A percentile compares a stretch with the other conserved stretches of the same genome.
phyloP scores from a whole-genome alignment of 495 filamentous ascomycete species.

The Aspergillus asperescens region DNA sequence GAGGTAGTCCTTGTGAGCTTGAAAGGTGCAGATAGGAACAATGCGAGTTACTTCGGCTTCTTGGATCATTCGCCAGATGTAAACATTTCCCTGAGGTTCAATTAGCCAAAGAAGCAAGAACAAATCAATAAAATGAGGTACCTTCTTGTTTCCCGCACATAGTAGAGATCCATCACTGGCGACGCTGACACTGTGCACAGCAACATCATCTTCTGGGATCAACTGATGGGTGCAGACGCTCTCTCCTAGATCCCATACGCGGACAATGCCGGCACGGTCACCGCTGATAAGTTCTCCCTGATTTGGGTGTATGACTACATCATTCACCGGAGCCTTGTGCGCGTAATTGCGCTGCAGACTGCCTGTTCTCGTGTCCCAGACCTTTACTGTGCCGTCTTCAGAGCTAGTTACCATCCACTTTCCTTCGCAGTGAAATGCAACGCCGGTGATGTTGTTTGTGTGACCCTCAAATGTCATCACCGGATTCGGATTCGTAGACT shows the following conservation, averaged over 20 bases:
- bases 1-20: slow-evolving; percentile 88
- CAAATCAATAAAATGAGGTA: slow-evolving; percentile 29
- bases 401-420: slow-evolving; percentile 99
- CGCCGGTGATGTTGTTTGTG: slow-evolving; percentile 89
- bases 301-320: slow-evolving; percentile 93
- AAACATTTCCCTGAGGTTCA: slow-evolving; percentile 75
- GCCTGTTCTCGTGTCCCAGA: slow-evolving; percentile 92
- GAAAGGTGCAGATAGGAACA: slow-evolving; percentile 85
- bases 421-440: slow-evolving; percentile 95
- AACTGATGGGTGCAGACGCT: slow-evolving; percentile 96
- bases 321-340: slow-evolving; percentile 83
- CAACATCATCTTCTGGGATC: slow-evolving; percentile 91
- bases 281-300: slow-evolving; percentile 97
- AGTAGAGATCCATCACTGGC: slow-evolving; percentile 90
- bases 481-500: slow-evolving; percentile 88
- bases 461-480: slow-evolving; percentile 92
- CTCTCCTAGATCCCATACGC: slow-evolving; percentile 94
- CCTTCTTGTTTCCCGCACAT: slow-evolving; percentile 91
- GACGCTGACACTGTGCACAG: slow-evolving; percentile 89
- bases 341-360: slow-evolving; percentile 87
- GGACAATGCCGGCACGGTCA: slow-evolving; percentile 86
- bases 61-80: slow-evolving; percentile 90
- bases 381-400: slow-evolving; percentile 95
- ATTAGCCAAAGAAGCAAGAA: neutral
- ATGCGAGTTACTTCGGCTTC: slow-evolving; percentile 79